Percentiles rank a stretch among this genome's conserved stretches.
phyloP scores from a whole-genome alignment of 2,329 filamentous ascomycete species.

The Orbilia blumenaviensis region DNA sequence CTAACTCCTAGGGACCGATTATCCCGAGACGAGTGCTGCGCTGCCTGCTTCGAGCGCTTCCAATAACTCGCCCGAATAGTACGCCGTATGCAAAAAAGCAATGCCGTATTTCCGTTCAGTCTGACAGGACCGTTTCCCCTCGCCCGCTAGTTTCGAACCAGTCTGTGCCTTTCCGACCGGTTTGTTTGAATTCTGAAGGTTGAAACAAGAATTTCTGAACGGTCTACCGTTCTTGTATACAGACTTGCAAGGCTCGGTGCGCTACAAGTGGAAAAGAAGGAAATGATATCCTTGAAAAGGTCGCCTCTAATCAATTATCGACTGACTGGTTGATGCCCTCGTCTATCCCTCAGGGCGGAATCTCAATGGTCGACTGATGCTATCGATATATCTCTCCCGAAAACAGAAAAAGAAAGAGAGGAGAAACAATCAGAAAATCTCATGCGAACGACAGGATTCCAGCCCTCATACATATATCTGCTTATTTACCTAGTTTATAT shows the following conservation, averaged over 20 bases:
- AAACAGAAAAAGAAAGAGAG: slow-evolving; percentile 34
- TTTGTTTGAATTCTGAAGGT: not conserved
- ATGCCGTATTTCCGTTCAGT: slow-evolving; percentile 39
- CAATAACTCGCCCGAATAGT: not conserved
- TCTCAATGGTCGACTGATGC: slow-evolving; percentile 17
- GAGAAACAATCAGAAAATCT: slow-evolving; percentile 18
- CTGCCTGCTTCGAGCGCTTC: too few species aligned
- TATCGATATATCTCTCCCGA: slow-evolving; percentile 39
- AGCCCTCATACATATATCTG: slow-evolving; percentile 49
- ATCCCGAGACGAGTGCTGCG: slow-evolving; percentile 8
- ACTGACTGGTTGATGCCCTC: not conserved
- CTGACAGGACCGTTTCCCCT: slow-evolving; percentile 8
- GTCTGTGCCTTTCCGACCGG: not conserved
- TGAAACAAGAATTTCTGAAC: not conserved
- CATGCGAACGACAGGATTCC: slow-evolving; percentile 26
- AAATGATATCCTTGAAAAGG: not conserved
- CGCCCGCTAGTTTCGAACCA: slow-evolving; percentile 12
- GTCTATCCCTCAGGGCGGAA: slow-evolving; percentile 21
- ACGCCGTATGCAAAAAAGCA: not conserved
- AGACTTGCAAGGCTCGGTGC: not conserved
- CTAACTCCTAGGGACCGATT: slow-evolving; percentile 13
- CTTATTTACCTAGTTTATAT: slow-evolving; percentile 53
- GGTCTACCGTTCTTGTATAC: not conserved
- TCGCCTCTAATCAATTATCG: slow-evolving; percentile 32
- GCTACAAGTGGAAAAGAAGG: not conserved